These are phyloP conservation scores for Miscanthus lutarioriparius DNA, from an alignment of 176 grass and related monocot genomes.

Conservation along the genomic window DNA sequence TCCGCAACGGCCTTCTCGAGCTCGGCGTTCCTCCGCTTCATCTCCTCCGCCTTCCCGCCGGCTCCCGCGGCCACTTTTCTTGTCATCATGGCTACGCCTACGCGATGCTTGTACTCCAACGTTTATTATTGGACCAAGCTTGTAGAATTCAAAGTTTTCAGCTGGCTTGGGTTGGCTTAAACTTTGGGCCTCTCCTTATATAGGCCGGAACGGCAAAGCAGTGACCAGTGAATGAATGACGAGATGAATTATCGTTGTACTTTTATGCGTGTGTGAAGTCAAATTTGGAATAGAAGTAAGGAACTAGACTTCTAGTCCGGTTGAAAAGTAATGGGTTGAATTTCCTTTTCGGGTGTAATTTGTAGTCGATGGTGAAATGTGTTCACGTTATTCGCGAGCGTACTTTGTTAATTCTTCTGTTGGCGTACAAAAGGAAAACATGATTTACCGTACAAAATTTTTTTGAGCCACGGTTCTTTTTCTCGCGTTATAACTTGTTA, in stretches of 20 bases:
- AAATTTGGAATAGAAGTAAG: neutral
- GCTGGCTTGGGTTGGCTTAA: neutral
- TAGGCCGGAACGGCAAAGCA: neutral
- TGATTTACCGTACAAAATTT: neutral
- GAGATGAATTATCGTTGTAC: neutral
- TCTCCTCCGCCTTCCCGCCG: constrained; percentile 46
- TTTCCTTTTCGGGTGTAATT: neutral
- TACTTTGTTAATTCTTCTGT: neutral
- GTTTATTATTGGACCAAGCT: neutral
- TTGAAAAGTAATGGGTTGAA: neutral
- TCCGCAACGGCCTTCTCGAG: constrained; percentile 60
- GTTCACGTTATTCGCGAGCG: neutral
- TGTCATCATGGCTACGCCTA: neutral
- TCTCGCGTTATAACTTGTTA: neutral
- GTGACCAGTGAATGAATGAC: neutral
- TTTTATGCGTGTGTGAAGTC: neutral
- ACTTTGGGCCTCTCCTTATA: neutral
- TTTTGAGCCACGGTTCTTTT: neutral
- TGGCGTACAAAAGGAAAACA: neutral
- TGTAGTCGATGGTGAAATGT: neutral
- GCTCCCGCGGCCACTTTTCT: neutral
- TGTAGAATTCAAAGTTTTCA: neutral
- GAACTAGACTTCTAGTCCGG: neutral
- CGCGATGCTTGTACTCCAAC: neutral
- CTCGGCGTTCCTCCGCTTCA: constrained; percentile 52